Conservation (phyloP, 257 asterid genomes). For the Rehmannia glutinosa region DNA sequence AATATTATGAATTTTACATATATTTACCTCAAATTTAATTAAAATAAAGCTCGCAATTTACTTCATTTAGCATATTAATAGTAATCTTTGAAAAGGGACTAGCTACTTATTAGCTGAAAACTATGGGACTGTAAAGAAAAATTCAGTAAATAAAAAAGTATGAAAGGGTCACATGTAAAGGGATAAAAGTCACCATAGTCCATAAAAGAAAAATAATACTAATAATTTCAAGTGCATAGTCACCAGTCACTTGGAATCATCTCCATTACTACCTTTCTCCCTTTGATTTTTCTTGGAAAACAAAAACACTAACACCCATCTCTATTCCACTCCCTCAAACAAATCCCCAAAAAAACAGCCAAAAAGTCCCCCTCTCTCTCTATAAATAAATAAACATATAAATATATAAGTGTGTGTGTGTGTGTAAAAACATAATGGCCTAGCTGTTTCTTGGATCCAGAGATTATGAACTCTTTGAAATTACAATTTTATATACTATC, state of each 20-base stretch:
- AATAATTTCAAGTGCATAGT: neutral
- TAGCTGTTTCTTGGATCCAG: constrained; percentile 52
- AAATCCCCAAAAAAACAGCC: constrained; percentile 18
- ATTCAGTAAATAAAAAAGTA: neutral
- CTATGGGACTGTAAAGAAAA: neutral
- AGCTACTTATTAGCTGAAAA: neutral
- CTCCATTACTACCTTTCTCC: neutral
- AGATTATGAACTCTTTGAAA: constrained; percentile 33
- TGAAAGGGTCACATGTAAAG: neutral
- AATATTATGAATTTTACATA: too few species aligned
- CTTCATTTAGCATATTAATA: too few species aligned
- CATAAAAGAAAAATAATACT: too few species aligned
- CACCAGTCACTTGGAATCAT: neutral
- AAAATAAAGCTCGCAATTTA: too few species aligned
- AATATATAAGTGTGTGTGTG: too few species aligned
- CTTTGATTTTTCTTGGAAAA: too few species aligned
- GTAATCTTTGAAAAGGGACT: neutral
- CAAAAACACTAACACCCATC: too few species aligned
- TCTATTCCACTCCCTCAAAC: neutral
- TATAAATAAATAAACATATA: constrained; percentile 2
- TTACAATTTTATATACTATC: constrained; percentile 11
- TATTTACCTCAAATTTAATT: too few species aligned
- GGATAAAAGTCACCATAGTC: neutral
- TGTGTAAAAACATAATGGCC: constrained; percentile 34
- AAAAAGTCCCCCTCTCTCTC: constrained; percentile 40